Evolutionary conservation across 331 rosid genomes (phyloP).

Genomic region (Dryas integrifolia): DNA sequence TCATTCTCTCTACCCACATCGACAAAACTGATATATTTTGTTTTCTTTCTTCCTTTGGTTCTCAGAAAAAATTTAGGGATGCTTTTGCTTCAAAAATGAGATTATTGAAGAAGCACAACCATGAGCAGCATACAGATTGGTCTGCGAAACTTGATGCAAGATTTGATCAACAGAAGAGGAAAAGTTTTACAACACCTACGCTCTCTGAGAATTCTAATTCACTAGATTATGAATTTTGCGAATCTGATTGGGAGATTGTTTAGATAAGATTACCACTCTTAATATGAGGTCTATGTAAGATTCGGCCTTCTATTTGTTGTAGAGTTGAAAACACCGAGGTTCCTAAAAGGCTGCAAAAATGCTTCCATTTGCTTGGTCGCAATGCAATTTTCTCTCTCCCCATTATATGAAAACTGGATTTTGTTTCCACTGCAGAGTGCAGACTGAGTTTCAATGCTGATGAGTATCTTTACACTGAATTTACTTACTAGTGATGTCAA

Average conservation of each 20-base stretch:
- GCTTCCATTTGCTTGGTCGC: slow-evolving; percentile 4
- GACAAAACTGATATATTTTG: not conserved
- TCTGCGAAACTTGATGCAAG: not conserved
- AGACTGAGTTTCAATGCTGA: no score
- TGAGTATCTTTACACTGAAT: no score
- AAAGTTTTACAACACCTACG: not conserved
- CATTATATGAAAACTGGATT: no score
- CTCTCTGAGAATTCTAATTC: slow-evolving; percentile 1
- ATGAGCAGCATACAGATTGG: not conserved
- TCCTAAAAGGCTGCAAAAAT: not conserved
- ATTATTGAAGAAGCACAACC: slow-evolving; percentile 2
- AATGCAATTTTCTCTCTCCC: not conserved
- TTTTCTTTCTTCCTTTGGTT: not conserved
- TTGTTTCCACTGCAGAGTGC: no score
- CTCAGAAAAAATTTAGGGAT: slow-evolving; percentile 8
- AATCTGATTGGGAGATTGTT: slow-evolving; percentile 19
- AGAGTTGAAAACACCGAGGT: not conserved
- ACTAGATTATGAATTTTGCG: slow-evolving; percentile 9
- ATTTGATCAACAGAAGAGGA: not conserved
- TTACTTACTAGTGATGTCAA: no score
- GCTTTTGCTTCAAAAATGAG: slow-evolving; percentile 16
- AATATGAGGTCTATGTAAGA: not conserved
- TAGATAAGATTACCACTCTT: not conserved
- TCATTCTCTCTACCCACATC: not conserved
- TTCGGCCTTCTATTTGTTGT: not conserved